phyloP scores from a whole-genome alignment of 768 basidiomycete genomes.

The Lactifluus echinatus region DNA sequence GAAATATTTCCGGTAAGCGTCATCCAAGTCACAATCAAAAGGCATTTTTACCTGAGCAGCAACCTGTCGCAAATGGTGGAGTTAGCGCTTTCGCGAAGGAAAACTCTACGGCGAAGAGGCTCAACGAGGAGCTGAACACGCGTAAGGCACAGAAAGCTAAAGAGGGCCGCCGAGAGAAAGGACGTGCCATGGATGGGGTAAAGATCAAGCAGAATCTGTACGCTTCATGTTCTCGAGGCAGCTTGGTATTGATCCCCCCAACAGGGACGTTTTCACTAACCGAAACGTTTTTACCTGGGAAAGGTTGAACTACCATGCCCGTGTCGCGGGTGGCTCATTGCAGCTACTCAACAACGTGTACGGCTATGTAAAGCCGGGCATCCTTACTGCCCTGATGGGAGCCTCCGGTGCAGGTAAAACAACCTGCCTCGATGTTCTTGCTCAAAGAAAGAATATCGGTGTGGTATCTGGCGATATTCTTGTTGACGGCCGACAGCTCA shows the following conservation, averaged over 20 bases:
- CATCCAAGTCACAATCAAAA: conserved; percentile 9
- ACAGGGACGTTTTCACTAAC: conserved; percentile 18
- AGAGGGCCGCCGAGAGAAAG: conserved; percentile 27
- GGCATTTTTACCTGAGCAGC: conserved; percentile 14
- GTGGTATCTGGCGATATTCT: conserved; percentile 56
- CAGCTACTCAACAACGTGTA: conserved; percentile 67
- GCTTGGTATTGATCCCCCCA: neutral
- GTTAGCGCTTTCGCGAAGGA: conserved; percentile 56
- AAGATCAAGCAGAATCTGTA: conserved; percentile 48
- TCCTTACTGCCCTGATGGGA: conserved; percentile 73
- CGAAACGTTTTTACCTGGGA: conserved; percentile 78
- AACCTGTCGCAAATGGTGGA: conserved; percentile 57
- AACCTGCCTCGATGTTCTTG: conserved; percentile 68
- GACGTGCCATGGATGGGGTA: conserved; percentile 16
- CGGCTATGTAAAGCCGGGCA: conserved; percentile 81
- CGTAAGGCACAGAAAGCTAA: conserved; percentile 32
- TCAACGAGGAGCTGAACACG: conserved; percentile 44
- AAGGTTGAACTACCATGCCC: conserved; percentile 66
- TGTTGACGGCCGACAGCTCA: conserved; percentile 56
- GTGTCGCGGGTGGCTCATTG: conserved; percentile 51
- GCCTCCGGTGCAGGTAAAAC: conserved; percentile 77
- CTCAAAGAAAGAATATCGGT: conserved; percentile 68
- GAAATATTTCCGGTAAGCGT: conserved; percentile 48
- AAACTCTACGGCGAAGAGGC: conserved; percentile 41
- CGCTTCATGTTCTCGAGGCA: conserved; percentile 22